These are phyloP conservation scores for Isatis lusitanica DNA, from an alignment of 441 rosid species.

Conservation along the genomic window DNA sequence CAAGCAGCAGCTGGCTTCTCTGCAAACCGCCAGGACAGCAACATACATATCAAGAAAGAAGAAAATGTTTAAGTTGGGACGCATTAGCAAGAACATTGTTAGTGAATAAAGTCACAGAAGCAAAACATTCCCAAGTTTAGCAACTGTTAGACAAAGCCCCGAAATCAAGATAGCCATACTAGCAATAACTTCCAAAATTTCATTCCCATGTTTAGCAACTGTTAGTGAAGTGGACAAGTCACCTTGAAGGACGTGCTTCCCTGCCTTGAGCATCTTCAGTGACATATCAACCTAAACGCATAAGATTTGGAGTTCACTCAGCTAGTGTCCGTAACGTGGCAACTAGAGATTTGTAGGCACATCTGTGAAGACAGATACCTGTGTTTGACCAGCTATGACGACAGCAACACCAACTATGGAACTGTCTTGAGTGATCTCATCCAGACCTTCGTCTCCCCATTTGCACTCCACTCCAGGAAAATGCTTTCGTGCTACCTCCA, in stretches of 20 bases:
- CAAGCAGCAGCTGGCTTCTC: slow-evolving; percentile 97
- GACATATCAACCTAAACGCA: slow-evolving; percentile 73
- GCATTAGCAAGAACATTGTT: slow-evolving; percentile 10
- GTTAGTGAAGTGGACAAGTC: slow-evolving; percentile 14
- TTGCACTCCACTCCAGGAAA: slow-evolving; percentile 75
- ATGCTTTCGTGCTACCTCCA: slow-evolving; percentile 73
- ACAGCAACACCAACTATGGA: slow-evolving; percentile 83
- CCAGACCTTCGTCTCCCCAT: slow-evolving; percentile 89
- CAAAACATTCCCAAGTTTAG: neutral
- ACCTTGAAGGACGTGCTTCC: slow-evolving; percentile 98
- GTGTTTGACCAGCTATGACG: slow-evolving; percentile 86
- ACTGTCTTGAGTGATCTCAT: slow-evolving; percentile 62
- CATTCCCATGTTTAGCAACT: slow-evolving; percentile 19
- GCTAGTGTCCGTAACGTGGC: neutral
- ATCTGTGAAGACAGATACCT: slow-evolving; percentile 40
- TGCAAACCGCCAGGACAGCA: slow-evolving; percentile 51
- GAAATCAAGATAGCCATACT: neutral
- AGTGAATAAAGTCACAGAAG: neutral
- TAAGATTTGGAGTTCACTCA: slow-evolving; percentile 1
- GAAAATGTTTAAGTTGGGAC: neutral
- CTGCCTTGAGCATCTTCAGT: slow-evolving; percentile 76
- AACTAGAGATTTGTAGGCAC: too few relatives aligned
- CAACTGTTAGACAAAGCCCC: neutral
- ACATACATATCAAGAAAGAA: slow-evolving; percentile 42
- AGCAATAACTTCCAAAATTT: neutral